Percentiles rank a stretch among this genome's conserved stretches.
These are phyloP conservation scores for Penicillium sp. DNA, from an alignment of 2,329 filamentous ascomycete species.

Conservation along the genomic window DNA sequence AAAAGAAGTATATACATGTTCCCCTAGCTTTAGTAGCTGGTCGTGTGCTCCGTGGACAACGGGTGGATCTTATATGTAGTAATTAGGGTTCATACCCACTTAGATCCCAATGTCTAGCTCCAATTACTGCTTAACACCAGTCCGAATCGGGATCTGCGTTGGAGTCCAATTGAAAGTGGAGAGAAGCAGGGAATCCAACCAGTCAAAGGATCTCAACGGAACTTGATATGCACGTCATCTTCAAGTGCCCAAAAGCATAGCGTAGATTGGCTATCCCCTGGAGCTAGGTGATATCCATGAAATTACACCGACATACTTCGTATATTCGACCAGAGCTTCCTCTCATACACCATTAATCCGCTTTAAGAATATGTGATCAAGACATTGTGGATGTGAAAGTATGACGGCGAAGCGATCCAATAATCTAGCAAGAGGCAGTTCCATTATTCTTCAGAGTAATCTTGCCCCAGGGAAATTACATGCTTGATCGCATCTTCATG, in stretches of 20 bases:
- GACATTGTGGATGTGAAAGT: not conserved
- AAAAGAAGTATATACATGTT: slow-evolving; percentile 6
- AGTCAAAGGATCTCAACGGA: not conserved
- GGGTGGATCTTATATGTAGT: not conserved
- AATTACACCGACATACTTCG: not conserved
- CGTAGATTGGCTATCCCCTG: not conserved
- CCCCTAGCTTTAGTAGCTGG: not conserved
- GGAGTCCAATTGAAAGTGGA: not conserved
- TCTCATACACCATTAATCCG: too few species aligned
- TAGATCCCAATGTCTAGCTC: not conserved
- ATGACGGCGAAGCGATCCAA: not conserved
- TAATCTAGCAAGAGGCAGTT: not conserved
- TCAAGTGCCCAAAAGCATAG: not conserved
- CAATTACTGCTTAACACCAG: not conserved
- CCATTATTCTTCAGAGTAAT: not conserved
- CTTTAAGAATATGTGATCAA: not conserved
- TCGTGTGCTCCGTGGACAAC: not conserved
- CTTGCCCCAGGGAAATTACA: not conserved
- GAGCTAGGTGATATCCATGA: not conserved
- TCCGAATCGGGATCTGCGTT: not conserved
- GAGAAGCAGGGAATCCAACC: not conserved
- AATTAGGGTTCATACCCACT: not conserved
- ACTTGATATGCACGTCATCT: slow-evolving; percentile 2
- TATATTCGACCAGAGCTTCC: too few species aligned
- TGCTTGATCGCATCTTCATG: not conserved